phyloP scores from a whole-genome alignment of 1,139 yeast genomes.

The Yamadazyma atlantica region DNA sequence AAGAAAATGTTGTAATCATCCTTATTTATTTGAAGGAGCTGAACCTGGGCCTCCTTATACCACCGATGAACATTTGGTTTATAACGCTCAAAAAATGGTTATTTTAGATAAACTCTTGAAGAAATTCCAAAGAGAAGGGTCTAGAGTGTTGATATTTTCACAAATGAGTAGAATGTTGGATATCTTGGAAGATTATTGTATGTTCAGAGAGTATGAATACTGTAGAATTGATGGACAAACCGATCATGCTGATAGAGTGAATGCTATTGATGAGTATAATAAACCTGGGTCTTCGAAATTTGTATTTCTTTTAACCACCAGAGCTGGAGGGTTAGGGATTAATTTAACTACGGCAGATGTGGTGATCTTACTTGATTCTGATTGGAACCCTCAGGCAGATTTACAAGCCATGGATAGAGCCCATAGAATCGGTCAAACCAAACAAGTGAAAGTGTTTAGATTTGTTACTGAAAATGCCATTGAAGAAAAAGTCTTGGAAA shows the following conservation, averaged over 20 bases:
- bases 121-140: constrained; percentile 64
- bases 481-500: constrained; percentile 76
- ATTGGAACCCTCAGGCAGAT: constrained; percentile 89
- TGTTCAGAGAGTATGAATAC: constrained; percentile 63
- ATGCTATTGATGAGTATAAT: constrained; percentile 75
- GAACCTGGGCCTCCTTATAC: constrained; percentile 88
- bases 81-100: constrained; percentile 69
- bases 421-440: constrained; percentile 82
- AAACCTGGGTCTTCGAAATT: constrained; percentile 69
- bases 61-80: constrained; percentile 78
- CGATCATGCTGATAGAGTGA: constrained; percentile 71
- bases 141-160: constrained; percentile 73
- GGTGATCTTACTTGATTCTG: constrained; percentile 72
- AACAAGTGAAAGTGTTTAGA: constrained; percentile 75
- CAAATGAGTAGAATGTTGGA: constrained; percentile 84
- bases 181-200: constrained; percentile 75
- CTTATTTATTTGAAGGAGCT: constrained; percentile 80
- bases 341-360: constrained; percentile 76
- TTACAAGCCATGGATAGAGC: constrained; percentile 89
- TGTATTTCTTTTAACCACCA: constrained; percentile 69
- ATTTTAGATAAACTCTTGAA: constrained; percentile 67
- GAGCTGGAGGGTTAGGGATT: constrained; percentile 89
- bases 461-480: constrained; percentile 78
- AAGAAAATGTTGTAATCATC: constrained; percentile 82
- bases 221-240: constrained; percentile 84